Percentiles rank a stretch among this genome's conserved stretches.
Evolutionary conservation across 2,329 filamentous ascomycete genomes (phyloP).

Genomic region (Penicillium sp.): DNA sequence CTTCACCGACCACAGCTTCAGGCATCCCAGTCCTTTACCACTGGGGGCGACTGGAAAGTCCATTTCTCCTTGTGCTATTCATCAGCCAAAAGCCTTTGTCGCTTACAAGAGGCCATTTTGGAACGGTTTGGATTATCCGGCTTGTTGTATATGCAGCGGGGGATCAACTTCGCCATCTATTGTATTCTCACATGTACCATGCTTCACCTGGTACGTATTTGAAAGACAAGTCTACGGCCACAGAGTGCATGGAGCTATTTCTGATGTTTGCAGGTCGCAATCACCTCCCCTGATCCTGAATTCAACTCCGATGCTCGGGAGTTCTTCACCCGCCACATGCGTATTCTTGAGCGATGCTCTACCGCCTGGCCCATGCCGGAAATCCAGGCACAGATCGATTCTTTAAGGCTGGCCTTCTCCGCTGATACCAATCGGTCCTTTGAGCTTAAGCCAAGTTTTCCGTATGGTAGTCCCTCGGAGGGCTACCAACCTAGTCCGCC

Average conservation of each 20-base stretch:
- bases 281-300: constrained; percentile 89
- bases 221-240: too few relatives aligned
- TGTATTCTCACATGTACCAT: constrained; percentile 87
- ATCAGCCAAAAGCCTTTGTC: constrained; percentile 80
- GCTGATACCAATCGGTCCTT: constrained; percentile 82
- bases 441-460: constrained; percentile 82
- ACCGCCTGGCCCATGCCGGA: constrained; percentile 84
- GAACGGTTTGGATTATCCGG: constrained; percentile 75
- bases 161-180: constrained; percentile 95
- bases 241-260: neutral
- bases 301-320: constrained; percentile 80
- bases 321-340: constrained; percentile 92
- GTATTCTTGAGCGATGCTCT: constrained; percentile 83
- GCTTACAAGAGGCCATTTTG: constrained; percentile 79
- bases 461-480: constrained; percentile 75
- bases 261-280: constrained; percentile 66
- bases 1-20: constrained; percentile 83
- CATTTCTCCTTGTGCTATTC: constrained; percentile 85
- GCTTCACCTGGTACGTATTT: constrained; percentile 75
- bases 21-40: constrained; percentile 68
- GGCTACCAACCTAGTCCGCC: constrained; percentile 63
- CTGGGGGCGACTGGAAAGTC: constrained; percentile 77
- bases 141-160: constrained; percentile 86
- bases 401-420: constrained; percentile 86
- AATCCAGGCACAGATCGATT: constrained; percentile 85